Percentiles rank a stretch among this genome's conserved stretches.
These are phyloP conservation scores for Trichoderma sp. DNA, from an alignment of 2,329 filamentous ascomycete genomes.

Conservation along the genomic window DNA sequence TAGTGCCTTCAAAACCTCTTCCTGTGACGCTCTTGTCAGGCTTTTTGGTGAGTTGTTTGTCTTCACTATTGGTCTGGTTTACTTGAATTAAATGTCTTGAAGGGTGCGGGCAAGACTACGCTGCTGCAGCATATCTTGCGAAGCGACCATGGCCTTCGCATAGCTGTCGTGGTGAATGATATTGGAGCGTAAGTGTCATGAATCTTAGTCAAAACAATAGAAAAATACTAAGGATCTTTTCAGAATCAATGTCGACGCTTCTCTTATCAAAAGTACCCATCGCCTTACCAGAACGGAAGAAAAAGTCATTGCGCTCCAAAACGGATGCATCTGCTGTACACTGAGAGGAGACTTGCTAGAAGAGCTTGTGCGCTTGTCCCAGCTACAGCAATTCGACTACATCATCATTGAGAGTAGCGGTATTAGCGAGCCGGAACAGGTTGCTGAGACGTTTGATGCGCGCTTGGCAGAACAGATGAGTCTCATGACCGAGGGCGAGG, in stretches of 20 bases:
- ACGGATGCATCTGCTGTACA: slow-evolving; percentile 78
- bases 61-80: not conserved
- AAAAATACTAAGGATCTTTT: not conserved
- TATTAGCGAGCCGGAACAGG: slow-evolving; percentile 73
- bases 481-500: slow-evolving; percentile 39
- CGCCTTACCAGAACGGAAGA: slow-evolving; percentile 62
- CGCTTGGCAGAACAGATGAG: slow-evolving; percentile 56
- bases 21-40: slow-evolving; percentile 44
- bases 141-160: slow-evolving; percentile 67
- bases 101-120: slow-evolving; percentile 74
- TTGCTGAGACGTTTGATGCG: slow-evolving; percentile 72
- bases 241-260: slow-evolving; percentile 67
- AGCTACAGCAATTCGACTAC: slow-evolving; percentile 68
- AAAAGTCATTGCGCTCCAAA: slow-evolving; percentile 69
- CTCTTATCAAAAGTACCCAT: slow-evolving; percentile 60
- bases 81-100: not conserved
- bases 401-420: slow-evolving; percentile 73
- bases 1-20: slow-evolving; percentile 33
- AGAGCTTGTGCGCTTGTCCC: slow-evolving; percentile 66
- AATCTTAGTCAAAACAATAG: not conserved
- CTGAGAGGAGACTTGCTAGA: slow-evolving; percentile 71
- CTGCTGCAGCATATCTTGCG: slow-evolving; percentile 70
- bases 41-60: slow-evolving; percentile 37
- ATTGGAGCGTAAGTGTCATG: slow-evolving; percentile 58
- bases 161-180: slow-evolving; percentile 75